phyloP scores from a whole-genome alignment of 108 stramenopile species.

The Fragilaria crotonensis region DNA sequence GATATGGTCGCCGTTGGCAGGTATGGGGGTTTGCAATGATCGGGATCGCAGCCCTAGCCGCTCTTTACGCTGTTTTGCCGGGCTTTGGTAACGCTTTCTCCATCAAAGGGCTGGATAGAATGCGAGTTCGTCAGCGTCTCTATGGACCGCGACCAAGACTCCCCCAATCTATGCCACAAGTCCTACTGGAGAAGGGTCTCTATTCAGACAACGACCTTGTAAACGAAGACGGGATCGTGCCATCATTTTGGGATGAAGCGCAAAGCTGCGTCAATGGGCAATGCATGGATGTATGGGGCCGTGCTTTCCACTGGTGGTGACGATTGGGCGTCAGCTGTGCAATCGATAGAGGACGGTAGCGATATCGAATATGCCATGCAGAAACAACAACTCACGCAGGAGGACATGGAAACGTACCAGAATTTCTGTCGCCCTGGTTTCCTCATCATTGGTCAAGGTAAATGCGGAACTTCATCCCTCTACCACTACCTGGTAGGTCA shows the following conservation, averaged over 20 bases:
- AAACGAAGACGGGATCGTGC: conserved; percentile 22
- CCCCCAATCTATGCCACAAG: neutral
- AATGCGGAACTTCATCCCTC: conserved; percentile 74
- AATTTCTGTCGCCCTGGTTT: conserved; percentile 76
- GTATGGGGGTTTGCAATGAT: too few species aligned
- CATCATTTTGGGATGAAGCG: conserved; percentile 20
- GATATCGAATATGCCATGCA: conserved; percentile 1
- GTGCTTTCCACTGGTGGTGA: conserved; percentile 15
- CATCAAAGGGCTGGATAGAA: too few species aligned
- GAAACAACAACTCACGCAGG: neutral
- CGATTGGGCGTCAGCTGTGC: conserved; percentile 1
- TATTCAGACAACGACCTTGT: conserved; percentile 16
- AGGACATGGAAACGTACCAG: neutral
- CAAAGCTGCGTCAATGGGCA: neutral
- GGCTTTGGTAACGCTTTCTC: too few species aligned
- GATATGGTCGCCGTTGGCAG: too few species aligned
- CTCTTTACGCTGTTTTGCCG: too few species aligned
- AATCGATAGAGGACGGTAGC: neutral
- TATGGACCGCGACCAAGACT: too few species aligned
- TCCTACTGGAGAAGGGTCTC: neutral
- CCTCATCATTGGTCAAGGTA: conserved; percentile 79
- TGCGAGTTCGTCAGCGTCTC: too few species aligned
- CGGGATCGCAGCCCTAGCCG: too few species aligned
- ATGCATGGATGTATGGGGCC: conserved; percentile 36
- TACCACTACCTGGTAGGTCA: conserved; percentile 79